Evolutionary conservation across 495 filamentous ascomycete species (phyloP).

Genomic region (Penicillium argentinense): DNA sequence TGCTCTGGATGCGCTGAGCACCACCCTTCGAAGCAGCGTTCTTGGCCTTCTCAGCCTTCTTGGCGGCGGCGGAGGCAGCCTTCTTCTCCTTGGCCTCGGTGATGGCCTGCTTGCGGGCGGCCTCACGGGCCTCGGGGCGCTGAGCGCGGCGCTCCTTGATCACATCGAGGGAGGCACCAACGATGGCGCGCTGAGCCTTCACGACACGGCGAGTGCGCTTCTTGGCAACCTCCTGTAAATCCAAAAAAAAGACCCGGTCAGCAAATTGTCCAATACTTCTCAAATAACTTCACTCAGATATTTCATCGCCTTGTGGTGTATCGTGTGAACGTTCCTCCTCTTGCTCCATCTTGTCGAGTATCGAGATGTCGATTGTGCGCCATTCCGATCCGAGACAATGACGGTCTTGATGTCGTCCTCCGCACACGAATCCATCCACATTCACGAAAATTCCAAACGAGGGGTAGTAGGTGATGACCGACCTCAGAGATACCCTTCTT

Average conservation of each 20-base stretch:
- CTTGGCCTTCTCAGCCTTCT: conserved; percentile 99
- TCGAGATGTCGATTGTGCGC: conserved; percentile 3
- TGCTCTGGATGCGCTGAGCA: conserved; percentile 77
- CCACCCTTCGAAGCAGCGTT: conserved; percentile 69
- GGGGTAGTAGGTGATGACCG: conserved; percentile 42
- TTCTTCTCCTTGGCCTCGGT: conserved; percentile 98
- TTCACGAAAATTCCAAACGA: conserved; percentile 24
- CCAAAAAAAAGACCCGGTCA: conserved; percentile 40
- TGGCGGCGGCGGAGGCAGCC: conserved; percentile 75
- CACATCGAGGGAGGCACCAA: conserved; percentile 97
- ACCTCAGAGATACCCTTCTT: conserved; percentile 99
- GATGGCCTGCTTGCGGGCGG: conserved; percentile 88
- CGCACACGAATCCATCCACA: background rate
- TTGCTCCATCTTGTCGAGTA: conserved; percentile 15
- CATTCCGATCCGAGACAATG: conserved; percentile 3
- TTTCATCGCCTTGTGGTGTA: conserved; percentile 1
- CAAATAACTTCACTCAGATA: conserved; percentile 1
- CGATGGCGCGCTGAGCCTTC: conserved; percentile 98
- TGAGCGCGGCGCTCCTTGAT: conserved; percentile 97
- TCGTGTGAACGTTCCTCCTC: conserved; percentile 12
- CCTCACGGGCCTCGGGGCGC: conserved; percentile 92
- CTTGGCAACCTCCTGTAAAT: conserved; percentile 92
- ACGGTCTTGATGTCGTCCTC: too few relatives aligned
- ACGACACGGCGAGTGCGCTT: conserved; percentile 97
- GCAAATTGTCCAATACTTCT: conserved; percentile 19